Evolutionary conservation across 2,329 filamentous ascomycete genomes (phyloP).

Genomic region (Xylaria sp.): DNA sequence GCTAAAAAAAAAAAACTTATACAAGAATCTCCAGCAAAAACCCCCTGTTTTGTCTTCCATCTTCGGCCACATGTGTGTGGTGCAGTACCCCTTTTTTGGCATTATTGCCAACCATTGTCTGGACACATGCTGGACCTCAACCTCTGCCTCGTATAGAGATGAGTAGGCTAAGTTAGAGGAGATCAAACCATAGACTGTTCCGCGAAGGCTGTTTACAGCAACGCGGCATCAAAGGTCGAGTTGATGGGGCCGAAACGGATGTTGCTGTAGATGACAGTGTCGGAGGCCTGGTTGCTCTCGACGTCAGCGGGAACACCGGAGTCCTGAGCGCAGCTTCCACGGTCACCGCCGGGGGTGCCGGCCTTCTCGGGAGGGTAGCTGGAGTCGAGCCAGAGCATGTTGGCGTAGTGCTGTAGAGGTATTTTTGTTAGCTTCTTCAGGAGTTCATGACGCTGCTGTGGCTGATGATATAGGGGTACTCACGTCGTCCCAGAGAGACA

Average conservation of each 20-base stretch:
- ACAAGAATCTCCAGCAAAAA: not conserved
- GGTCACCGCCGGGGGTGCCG: slow-evolving; percentile 54
- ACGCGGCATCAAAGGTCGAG: slow-evolving; percentile 52
- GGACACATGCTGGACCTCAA: not conserved
- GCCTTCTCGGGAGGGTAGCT: slow-evolving; percentile 56
- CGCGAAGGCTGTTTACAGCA: slow-evolving; percentile 4
- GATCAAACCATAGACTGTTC: not conserved
- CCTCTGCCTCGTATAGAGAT: not conserved
- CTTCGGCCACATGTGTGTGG: not conserved
- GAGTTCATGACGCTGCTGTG: not conserved
- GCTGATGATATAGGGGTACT: slow-evolving; percentile 24
- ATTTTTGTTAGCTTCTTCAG: slow-evolving; percentile 16
- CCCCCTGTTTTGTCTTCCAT: not conserved
- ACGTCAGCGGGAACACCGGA: slow-evolving; percentile 60
- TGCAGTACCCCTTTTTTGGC: not conserved
- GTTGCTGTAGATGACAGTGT: slow-evolving; percentile 59
- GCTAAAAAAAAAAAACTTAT: not conserved
- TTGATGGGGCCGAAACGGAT: slow-evolving; percentile 60
- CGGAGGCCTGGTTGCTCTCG: slow-evolving; percentile 51
- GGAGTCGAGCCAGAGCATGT: slow-evolving; percentile 71
- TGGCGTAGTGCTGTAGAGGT: slow-evolving; percentile 56
- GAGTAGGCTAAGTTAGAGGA: not conserved
- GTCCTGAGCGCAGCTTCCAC: slow-evolving; percentile 57
- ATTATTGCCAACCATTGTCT: not conserved
- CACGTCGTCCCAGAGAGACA: slow-evolving; percentile 68